Conservation (phyloP, 2,329 filamentous ascomycete species). For the Colletotrichum orbiculare region DNA sequence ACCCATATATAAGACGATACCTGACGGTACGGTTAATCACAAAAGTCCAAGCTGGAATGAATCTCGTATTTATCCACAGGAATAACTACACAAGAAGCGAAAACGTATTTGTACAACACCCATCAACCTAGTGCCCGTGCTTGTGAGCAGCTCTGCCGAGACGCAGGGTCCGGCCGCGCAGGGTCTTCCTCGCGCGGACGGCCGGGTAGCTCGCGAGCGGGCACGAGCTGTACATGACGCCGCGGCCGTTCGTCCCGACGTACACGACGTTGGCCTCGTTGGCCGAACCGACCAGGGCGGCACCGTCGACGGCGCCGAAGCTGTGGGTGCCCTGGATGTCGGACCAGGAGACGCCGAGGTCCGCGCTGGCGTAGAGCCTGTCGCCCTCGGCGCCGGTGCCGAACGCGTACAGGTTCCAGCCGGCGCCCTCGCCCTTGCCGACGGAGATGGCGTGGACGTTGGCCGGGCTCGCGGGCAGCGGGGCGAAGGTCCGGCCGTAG, state of each 20-base stretch:
- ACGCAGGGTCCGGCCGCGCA: conserved; percentile 11
- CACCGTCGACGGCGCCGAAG: conserved; percentile 56
- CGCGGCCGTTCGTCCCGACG: conserved; percentile 62
- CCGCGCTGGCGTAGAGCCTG: conserved; percentile 57
- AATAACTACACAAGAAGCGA: not conserved
- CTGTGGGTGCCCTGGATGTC: conserved; percentile 59
- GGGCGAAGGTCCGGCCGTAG: conserved; percentile 59
- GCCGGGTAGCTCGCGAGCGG: conserved; percentile 5
- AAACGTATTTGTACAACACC: not conserved
- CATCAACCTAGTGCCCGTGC: conserved; percentile 4
- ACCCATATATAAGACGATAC: too few species aligned
- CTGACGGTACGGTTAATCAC: too few species aligned
- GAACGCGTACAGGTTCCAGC: conserved; percentile 61
- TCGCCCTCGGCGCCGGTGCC: conserved; percentile 55
- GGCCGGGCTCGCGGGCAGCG: conserved; percentile 48
- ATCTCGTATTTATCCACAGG: not conserved
- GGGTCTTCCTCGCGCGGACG: not conserved
- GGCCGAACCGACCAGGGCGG: conserved; percentile 55
- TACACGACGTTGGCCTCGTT: conserved; percentile 59
- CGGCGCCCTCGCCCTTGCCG: conserved; percentile 50
- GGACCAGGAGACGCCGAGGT: conserved; percentile 55
- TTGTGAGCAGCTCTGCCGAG: conserved; percentile 5
- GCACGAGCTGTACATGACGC: conserved; percentile 50
- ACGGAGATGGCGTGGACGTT: conserved; percentile 57
- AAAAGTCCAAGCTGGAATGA: too few species aligned